Conservation (phyloP, 352 stramenopile species). For the Poterioochromonas sp. region DNA sequence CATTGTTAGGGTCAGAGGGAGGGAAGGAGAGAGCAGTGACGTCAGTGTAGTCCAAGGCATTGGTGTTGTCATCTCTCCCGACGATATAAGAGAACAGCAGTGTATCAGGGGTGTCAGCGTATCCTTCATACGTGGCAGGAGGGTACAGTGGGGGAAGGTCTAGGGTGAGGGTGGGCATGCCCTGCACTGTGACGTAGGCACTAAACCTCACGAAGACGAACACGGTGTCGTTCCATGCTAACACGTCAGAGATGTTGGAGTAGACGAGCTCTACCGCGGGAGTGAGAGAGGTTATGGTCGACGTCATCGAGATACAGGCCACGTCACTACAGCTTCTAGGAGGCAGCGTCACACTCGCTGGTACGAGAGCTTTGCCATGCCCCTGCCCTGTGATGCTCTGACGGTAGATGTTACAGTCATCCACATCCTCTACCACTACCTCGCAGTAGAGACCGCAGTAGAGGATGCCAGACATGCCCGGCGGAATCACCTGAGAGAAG, state of each 20-base stretch:
- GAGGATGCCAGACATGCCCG: background rate
- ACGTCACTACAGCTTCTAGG: background rate
- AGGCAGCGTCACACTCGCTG: background rate
- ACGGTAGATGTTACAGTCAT: too few relatives aligned
- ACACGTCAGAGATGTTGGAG: background rate
- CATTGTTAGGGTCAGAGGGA: background rate
- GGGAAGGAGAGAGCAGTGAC: background rate
- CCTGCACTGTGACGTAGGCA: background rate
- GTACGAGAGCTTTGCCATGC: background rate
- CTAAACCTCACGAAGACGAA: background rate
- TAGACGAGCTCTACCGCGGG: background rate
- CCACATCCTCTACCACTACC: background rate
- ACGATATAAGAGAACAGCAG: background rate
- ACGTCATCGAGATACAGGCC: background rate
- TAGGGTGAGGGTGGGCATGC: background rate
- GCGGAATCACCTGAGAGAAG: background rate
- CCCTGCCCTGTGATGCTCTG: background rate
- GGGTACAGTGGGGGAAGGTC: constrained; percentile 1
- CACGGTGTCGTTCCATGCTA: background rate
- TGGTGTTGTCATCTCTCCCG: background rate
- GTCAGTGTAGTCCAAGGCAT: background rate
- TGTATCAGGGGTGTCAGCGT: background rate
- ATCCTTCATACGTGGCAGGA: background rate
- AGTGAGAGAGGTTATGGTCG: background rate
- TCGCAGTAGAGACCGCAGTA: background rate